These are phyloP conservation scores for Epichloe elymi DNA, from an alignment of 2,329 filamentous ascomycete genomes.

Conservation along the genomic window DNA sequence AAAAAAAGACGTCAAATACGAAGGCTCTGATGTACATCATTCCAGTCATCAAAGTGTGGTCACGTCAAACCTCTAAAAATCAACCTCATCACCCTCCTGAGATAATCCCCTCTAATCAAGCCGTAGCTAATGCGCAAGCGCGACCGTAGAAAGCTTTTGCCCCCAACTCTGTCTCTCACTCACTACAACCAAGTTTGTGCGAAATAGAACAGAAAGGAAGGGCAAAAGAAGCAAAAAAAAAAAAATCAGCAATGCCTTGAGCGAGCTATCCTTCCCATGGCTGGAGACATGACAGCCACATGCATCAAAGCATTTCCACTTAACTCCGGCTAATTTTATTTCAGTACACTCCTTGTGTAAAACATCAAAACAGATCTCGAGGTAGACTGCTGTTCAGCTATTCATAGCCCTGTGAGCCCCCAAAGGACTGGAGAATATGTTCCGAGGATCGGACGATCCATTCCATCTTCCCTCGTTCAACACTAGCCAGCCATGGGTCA, in stretches of 20 bases:
- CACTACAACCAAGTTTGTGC: background rate
- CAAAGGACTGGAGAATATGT: slow-evolving; percentile 22
- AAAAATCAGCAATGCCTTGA: background rate
- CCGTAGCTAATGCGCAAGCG: background rate
- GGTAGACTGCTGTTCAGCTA: background rate
- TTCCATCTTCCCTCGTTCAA: slow-evolving; percentile 25
- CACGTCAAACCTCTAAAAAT: background rate
- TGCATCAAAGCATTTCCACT: slow-evolving; percentile 1
- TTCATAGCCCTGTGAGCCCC: slow-evolving; percentile 17
- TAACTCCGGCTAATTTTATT: background rate
- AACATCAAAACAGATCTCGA: background rate
- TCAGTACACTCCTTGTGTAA: slow-evolving; percentile 1
- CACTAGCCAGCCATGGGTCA: slow-evolving; percentile 25
- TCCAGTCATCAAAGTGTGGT: slow-evolving; percentile 12
- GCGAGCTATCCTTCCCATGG: background rate
- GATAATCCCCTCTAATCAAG: background rate
- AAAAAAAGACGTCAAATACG: background rate
- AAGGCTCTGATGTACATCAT: slow-evolving; percentile 15
- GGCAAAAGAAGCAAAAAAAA: background rate
- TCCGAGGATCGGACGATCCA: slow-evolving; percentile 25
- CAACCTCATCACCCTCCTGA: background rate
- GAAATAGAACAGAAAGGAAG: background rate
- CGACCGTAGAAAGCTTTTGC: background rate
- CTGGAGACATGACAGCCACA: background rate
- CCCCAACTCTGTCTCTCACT: too few species aligned